Base-by-base conservation (phyloP, 106 monocot species). In the Acanthochlamys bracteata region DNA sequence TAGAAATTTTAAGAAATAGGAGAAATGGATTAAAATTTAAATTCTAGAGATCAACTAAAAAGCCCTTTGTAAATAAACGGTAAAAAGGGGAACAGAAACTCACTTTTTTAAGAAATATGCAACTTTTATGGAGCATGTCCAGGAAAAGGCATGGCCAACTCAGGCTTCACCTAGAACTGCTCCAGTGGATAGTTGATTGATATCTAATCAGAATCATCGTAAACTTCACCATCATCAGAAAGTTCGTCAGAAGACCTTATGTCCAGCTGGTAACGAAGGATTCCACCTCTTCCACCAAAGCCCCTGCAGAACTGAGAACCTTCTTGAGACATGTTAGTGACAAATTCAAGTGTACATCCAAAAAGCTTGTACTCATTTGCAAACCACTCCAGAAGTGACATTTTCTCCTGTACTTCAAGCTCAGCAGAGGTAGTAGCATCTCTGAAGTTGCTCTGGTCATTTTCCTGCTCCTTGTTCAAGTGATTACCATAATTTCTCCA, bases 341-440 rank as follows among this genome's bases (percentile, higher is more conserved):
- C 54, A 33, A 67, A 67, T 39, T 67, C 55, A 15, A 67, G 54
- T 14, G 54, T 55, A 33, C 67, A 71, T 39, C 71, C 71, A 55
- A 71, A 71, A 10, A 25, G 49, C 39, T 63, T 61, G 71, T 71
- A 71, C 53, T 71, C 71, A 53, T 71, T 71, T 47, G 71, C 71
- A 62, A 71, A 71, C 71, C 71, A 71, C 63, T 71, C 71, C 16
- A 71, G 62, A 9, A 71, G 53, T 16, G 71, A 53, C 52, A 54
- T 22, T 52, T 71, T 61, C 19, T 71, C 71, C 25, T 71, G 71
- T 33, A 71, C 71, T 51, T 71, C 71, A 15, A 71, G 25, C 39
- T 71, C 71, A 21, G 71, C 61, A 25, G 61, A 61, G 33, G 62
- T 53, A 19, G 61, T 52, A 24, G 60, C 0, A 51, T 70, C 70